Evolutionary conservation across 1,284 basidiomycete species (phyloP).

Genomic region (Tylopilus sp.): DNA sequence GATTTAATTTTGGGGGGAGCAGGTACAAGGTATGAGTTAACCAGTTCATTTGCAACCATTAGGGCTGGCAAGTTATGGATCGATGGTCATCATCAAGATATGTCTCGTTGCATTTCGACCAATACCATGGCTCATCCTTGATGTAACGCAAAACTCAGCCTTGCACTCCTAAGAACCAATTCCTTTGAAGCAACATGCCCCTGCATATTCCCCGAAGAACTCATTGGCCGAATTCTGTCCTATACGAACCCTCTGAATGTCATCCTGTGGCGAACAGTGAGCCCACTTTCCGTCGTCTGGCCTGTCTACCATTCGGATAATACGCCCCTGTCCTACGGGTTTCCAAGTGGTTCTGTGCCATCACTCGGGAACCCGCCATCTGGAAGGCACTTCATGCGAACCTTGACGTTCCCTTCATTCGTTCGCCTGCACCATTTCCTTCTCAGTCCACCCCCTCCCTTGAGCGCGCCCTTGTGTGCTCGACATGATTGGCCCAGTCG

Average conservation of each 20-base stretch:
- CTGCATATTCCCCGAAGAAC: not conserved
- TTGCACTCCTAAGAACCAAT: too few species aligned
- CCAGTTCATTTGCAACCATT: too few species aligned
- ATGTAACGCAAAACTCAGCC: too few species aligned
- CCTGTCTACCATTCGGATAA: too few species aligned
- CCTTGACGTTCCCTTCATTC: not conserved
- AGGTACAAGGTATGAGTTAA: too few species aligned
- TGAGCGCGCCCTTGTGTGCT: not conserved
- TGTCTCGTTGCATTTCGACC: too few species aligned
- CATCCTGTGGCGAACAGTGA: not conserved
- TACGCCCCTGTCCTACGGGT: not conserved
- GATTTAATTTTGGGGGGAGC: too few species aligned
- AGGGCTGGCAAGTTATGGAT: too few species aligned
- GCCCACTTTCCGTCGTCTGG: not conserved
- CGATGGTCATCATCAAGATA: too few species aligned
- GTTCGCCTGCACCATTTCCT: not conserved
- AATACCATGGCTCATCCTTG: too few species aligned
- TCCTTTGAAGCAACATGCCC: not conserved
- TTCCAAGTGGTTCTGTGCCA: not conserved
- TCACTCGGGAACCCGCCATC: slow-evolving; percentile 20
- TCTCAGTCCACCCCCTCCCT: not conserved
- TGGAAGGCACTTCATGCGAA: not conserved
- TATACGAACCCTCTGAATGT: not conserved
- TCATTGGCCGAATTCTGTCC: not conserved
- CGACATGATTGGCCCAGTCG: not conserved